Percentiles rank a stretch among this genome's conserved stretches.
Conservation (phyloP, 2,329 filamentous ascomycete genomes). For the Leptographium radiaticola region DNA sequence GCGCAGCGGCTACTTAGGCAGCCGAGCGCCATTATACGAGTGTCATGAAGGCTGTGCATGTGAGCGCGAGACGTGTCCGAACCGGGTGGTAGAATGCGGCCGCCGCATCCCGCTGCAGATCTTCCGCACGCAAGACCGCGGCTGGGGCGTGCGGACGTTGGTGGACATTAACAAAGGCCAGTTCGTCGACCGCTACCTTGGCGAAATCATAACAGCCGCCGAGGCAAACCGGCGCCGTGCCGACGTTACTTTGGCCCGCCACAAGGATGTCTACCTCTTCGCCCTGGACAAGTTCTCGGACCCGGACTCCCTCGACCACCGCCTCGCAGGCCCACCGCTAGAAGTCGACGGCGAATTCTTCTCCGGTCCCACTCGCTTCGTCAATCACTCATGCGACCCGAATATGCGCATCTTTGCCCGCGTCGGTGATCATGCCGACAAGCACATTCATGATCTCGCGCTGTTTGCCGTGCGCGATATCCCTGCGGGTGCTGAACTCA, state of each 20-base stretch:
- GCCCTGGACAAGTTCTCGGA: slow-evolving; percentile 69
- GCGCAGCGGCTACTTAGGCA: slow-evolving; percentile 36
- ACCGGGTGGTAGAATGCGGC: slow-evolving; percentile 64
- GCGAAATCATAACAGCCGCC: slow-evolving; percentile 50
- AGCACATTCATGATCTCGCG: slow-evolving; percentile 61
- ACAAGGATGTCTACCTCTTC: slow-evolving; percentile 71
- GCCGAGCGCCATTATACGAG: slow-evolving; percentile 59
- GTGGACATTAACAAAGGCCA: slow-evolving; percentile 56
- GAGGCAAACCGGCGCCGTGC: slow-evolving; percentile 55
- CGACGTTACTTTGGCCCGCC: slow-evolving; percentile 37
- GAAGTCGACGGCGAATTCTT: slow-evolving; percentile 62
- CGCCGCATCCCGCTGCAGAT: slow-evolving; percentile 60
- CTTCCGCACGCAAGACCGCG: slow-evolving; percentile 58
- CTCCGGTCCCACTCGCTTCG: slow-evolving; percentile 67
- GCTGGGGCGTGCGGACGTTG: slow-evolving; percentile 62
- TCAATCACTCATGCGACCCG: slow-evolving; percentile 72
- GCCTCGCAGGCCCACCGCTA: slow-evolving; percentile 41
- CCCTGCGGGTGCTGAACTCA: slow-evolving; percentile 52
- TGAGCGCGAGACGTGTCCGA: slow-evolving; percentile 44
- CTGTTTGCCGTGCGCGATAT: slow-evolving; percentile 62
- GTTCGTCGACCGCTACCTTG: slow-evolving; percentile 69
- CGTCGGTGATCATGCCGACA: slow-evolving; percentile 63
- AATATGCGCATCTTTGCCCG: slow-evolving; percentile 71
- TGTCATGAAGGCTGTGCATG: slow-evolving; percentile 64
- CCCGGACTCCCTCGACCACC: slow-evolving; percentile 37